These are phyloP conservation scores for Xylaria telfairii DNA, from an alignment of 495 filamentous ascomycete genomes.

Conservation along the genomic window DNA sequence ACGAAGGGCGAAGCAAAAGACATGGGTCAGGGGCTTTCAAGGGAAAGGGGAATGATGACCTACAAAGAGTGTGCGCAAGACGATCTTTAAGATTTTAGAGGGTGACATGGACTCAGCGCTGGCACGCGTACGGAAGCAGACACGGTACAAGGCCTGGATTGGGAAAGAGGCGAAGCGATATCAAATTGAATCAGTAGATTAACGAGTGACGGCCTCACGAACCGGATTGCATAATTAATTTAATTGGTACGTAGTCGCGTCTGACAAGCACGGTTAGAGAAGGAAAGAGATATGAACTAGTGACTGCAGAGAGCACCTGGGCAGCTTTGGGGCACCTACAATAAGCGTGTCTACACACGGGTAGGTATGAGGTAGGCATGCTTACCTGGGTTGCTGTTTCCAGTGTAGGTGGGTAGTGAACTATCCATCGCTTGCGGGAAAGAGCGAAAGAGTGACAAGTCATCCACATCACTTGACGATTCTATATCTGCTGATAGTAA, in stretches of 20 bases:
- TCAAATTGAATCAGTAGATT: neutral
- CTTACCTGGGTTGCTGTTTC: neutral
- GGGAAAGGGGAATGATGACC: neutral
- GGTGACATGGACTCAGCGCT: constrained; percentile 12
- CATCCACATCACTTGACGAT: neutral
- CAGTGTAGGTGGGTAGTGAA: neutral
- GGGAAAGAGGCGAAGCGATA: neutral
- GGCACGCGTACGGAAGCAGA: neutral
- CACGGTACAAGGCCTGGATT: neutral
- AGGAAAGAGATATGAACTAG: constrained; percentile 7
- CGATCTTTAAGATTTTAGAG: constrained; percentile 17
- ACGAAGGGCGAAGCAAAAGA: constrained; percentile 12
- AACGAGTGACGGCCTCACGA: constrained; percentile 7
- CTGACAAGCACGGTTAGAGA: constrained; percentile 8
- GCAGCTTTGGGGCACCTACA: neutral
- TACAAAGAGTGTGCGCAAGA: constrained; percentile 13
- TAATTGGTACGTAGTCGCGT: neutral
- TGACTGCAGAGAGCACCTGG: no score
- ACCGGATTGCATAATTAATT: neutral
- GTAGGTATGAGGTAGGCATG: no score
- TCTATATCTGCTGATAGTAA: neutral
- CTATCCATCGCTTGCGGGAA: neutral
- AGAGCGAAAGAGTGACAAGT: neutral
- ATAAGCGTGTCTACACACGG: no score
- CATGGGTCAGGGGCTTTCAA: neutral